Conservation (phyloP, 257 asterid genomes). For the Leonotis leonurus region DNA sequence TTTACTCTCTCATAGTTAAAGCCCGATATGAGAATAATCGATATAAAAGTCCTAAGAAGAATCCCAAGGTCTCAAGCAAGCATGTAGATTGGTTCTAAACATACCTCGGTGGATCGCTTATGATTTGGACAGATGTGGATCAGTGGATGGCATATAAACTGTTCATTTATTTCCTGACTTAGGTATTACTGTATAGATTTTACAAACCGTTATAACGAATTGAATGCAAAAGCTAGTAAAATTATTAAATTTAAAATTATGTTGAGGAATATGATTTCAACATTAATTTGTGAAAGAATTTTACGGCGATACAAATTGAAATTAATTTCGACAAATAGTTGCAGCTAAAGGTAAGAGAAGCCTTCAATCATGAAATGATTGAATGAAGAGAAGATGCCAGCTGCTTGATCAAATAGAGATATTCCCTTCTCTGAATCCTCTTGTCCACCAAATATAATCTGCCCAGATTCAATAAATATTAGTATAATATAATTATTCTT, state of each 20-base stretch:
- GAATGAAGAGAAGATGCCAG: constrained; percentile 68
- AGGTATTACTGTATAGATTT: too few relatives aligned
- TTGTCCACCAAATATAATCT: constrained; percentile 71
- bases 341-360: neutral
- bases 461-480: neutral
- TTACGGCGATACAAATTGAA: too few relatives aligned
- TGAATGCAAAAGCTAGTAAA: too few relatives aligned
- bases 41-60: constrained; percentile 51
- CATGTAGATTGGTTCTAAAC: constrained; percentile 53
- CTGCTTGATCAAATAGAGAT: constrained; percentile 77
- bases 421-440: constrained; percentile 41
- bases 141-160: too few relatives aligned
- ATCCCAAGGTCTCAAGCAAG: constrained; percentile 39
- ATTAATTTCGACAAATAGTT: neutral
- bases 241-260: too few relatives aligned
- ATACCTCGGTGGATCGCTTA: neutral
- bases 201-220: too few relatives aligned
- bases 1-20: constrained; percentile 61
- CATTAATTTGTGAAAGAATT: too few relatives aligned
- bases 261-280: neutral
- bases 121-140: too few relatives aligned
- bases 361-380: constrained; percentile 74
- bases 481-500: neutral
- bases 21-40: constrained; percentile 76
- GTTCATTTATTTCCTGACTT: too few relatives aligned